phyloP scores from a whole-genome alignment of 2,329 filamentous ascomycete species.

The Trichothecium roseum region DNA sequence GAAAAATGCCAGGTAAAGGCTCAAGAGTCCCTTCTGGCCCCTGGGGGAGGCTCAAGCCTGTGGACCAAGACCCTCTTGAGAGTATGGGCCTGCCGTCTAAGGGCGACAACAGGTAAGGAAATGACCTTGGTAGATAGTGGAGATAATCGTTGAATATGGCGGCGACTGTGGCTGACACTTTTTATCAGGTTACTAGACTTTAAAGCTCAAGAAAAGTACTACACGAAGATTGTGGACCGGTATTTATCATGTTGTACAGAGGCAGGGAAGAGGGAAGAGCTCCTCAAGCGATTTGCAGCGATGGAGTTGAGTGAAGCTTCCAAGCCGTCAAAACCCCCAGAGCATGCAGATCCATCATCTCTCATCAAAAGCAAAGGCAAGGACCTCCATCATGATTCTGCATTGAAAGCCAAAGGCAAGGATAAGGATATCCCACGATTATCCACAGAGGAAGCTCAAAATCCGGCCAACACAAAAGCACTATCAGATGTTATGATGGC shows the following conservation, averaged over 20 bases:
- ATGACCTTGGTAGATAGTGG: background rate
- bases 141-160: background rate
- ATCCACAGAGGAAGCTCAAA: slow-evolving; percentile 8
- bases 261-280: slow-evolving; percentile 57
- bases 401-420: too few species aligned
- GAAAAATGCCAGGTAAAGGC: slow-evolving; percentile 18
- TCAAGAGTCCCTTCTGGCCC: slow-evolving; percentile 34
- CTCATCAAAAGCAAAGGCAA: background rate
- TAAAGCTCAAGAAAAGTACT: slow-evolving; percentile 77
- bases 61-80: slow-evolving; percentile 67
- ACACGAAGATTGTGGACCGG: slow-evolving; percentile 74
- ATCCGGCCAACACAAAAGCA: slow-evolving; percentile 41
- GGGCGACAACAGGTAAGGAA: slow-evolving; percentile 68
- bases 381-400: too few species aligned
- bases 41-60: slow-evolving; percentile 64
- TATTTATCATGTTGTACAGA: slow-evolving; percentile 85
- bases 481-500: slow-evolving; percentile 69
- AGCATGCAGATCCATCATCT: background rate
- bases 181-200: slow-evolving; percentile 53
- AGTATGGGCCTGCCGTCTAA: slow-evolving; percentile 81
- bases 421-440: background rate
- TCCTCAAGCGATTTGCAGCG: slow-evolving; percentile 65
- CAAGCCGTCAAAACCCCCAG: slow-evolving; percentile 1
- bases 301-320: slow-evolving; percentile 26
- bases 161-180: slow-evolving; percentile 4